Evolutionary conservation across 768 basidiomycete species (phyloP), one percentile per base, ranked within the genome.

Genomic region (Clitopilus hobsonii): DNA sequence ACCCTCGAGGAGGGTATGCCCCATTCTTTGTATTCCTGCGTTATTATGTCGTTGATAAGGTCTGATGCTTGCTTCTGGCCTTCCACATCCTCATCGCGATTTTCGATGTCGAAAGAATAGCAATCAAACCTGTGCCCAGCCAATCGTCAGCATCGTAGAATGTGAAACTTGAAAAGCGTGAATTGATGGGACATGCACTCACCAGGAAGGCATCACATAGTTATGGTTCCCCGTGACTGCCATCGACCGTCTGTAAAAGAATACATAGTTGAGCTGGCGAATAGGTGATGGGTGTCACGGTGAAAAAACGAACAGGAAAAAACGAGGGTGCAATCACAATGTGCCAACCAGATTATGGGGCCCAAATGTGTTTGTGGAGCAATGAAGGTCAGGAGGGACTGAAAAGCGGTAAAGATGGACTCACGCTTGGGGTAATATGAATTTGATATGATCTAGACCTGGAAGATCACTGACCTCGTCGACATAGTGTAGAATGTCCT

Each of bases 351-450:
- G 7, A 14, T 28, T 20, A 4, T 20, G 27, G 18, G 22, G 38
- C 41, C 3, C 28, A 30, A 28, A 5, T 18, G 60, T 63, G 65
- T 70, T n/a, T 8, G 41, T 45, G 41, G 41, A 45, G 41, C 11
- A 45, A n/a, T 20, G 22, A 23, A 5, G 22, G 41, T 45, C 41
- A 45, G 41, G 41, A 51, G 45, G 20, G 16, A 32, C 38, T 45
- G 6, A 45, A 20, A 41, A 45, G 22, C 16, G 7, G 16, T 32
- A 16, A 16, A 32, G 30, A 32, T 16, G 10, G 10, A 54, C 63
- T 58, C 50, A 81, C 67, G 84, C 82, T 57, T 83, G 78, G 18
- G 86, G 86, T 18, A 90, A 70, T 36, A 90, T 71, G 79, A 84
- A 89, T 67, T 89, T 88, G 58, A 88, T 68, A 59, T 88, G 80